These are phyloP conservation scores for Saksenaea oblongispora DNA, from an alignment of 371 early-diverging fungal species.

Conservation along the genomic window DNA sequence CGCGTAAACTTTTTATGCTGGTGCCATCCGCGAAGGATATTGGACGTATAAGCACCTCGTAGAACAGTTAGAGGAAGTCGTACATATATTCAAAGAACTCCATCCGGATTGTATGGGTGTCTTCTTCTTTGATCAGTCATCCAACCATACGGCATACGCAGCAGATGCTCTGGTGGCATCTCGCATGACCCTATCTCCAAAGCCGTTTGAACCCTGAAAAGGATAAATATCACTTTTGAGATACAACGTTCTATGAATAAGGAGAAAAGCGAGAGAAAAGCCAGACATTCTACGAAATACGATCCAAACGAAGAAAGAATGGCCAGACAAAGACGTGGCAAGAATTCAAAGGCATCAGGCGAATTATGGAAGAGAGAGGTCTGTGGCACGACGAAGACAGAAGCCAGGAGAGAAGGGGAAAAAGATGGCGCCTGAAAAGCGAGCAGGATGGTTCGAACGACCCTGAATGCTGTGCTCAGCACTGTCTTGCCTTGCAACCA, in stretches of 20 bases:
- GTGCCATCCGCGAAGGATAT: conserved; percentile 6
- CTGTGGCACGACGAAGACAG: neutral
- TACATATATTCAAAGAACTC: conserved; percentile 4
- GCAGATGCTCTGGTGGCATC: neutral
- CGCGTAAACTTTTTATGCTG: conserved; percentile 1
- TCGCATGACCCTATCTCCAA: neutral
- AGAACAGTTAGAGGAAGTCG: conserved; percentile 8
- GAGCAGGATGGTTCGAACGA: neutral
- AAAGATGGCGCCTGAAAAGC: neutral
- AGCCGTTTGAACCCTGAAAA: too few relatives aligned
- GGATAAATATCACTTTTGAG: too few relatives aligned
- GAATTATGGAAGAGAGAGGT: neutral
- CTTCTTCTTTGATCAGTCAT: conserved; percentile 11
- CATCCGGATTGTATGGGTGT: conserved; percentile 7
- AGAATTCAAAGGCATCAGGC: neutral
- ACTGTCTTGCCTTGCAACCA: neutral
- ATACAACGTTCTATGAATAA: too few relatives aligned
- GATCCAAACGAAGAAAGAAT: too few relatives aligned
- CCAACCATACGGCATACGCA: conserved; percentile 3
- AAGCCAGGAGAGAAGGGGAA: neutral
- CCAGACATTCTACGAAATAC: too few relatives aligned
- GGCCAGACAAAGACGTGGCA: neutral
- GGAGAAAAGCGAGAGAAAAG: too few relatives aligned
- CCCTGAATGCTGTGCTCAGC: neutral
- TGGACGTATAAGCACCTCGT: conserved; percentile 6